phyloP scores from a whole-genome alignment of 2,329 filamentous ascomycete species.

The Epichloe elymi region DNA sequence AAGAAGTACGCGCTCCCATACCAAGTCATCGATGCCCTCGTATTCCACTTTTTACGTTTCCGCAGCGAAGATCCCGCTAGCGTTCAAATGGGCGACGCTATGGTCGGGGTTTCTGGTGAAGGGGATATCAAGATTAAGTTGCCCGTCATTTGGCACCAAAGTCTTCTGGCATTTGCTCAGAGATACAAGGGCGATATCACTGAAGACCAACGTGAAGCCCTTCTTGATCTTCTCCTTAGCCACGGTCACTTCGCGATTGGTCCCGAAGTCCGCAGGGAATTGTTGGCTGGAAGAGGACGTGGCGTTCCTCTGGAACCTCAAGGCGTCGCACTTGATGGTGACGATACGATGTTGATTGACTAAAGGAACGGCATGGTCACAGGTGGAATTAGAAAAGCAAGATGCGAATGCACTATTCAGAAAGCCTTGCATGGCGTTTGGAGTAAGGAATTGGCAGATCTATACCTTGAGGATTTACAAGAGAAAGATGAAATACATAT shows the following conservation, averaged over 20 bases:
- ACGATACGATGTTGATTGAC: conserved; percentile 83
- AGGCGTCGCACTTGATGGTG: conserved; percentile 49
- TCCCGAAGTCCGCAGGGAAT: conserved; percentile 77
- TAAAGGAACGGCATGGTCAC: conserved; percentile 12
- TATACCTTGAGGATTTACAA: background rate
- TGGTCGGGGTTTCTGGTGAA: conserved; percentile 30
- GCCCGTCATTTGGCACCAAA: conserved; percentile 95
- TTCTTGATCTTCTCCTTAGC: conserved; percentile 74
- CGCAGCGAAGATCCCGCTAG: conserved; percentile 51
- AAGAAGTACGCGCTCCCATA: conserved; percentile 96
- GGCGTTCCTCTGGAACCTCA: conserved; percentile 53
- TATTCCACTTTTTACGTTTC: conserved; percentile 94
- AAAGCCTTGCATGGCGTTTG: conserved; percentile 11
- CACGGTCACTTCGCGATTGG: conserved; percentile 82
- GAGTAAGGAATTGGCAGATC: conserved; percentile 2
- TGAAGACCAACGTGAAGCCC: conserved; percentile 81
- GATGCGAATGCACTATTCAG: conserved; percentile 5
- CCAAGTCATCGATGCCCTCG: conserved; percentile 85
- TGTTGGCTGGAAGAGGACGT: conserved; percentile 76
- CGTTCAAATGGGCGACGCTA: conserved; percentile 38
- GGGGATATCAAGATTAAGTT: conserved; percentile 49
- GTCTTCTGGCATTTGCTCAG: conserved; percentile 81
- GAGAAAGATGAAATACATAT: background rate
- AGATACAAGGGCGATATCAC: conserved; percentile 93
- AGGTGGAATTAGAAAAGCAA: background rate